phyloP scores from a whole-genome alignment of 495 filamentous ascomycete species.

The Aspergillus wentii region DNA sequence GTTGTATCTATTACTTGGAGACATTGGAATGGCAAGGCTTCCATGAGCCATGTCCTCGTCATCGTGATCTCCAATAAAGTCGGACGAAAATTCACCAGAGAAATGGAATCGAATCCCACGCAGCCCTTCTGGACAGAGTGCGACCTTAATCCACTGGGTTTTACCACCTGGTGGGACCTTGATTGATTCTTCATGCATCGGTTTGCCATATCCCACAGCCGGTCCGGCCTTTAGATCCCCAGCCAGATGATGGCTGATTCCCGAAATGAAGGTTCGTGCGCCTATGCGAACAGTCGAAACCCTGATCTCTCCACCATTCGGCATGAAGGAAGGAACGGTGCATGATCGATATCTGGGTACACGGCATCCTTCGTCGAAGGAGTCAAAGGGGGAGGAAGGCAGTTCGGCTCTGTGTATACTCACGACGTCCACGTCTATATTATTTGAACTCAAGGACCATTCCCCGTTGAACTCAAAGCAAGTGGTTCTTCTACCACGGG shows the following conservation, averaged over 20 bases:
- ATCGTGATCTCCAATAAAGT: no score
- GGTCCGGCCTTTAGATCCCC: neutral
- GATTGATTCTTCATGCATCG: no score
- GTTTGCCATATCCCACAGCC: no score
- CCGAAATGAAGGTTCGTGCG: neutral
- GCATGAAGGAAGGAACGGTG: neutral
- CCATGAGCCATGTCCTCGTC: no score
- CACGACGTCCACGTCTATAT: no score
- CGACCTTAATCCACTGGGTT: neutral
- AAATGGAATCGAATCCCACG: no score
- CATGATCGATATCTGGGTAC: neutral
- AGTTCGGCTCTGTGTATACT: no score
- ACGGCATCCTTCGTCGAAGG: neutral
- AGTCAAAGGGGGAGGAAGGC: no score
- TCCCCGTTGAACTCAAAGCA: neutral
- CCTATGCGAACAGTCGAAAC: neutral
- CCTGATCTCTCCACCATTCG: neutral
- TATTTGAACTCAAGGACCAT: neutral
- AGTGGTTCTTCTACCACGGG: neutral
- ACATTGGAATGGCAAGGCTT: no score
- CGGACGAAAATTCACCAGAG: no score
- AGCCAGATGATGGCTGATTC: neutral
- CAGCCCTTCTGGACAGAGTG: neutral
- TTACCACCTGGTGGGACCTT: neutral
- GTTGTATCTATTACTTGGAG: no score